phyloP scores from a whole-genome alignment of 176 grass and related monocot genomes.

The Panicum miliaceum region DNA sequence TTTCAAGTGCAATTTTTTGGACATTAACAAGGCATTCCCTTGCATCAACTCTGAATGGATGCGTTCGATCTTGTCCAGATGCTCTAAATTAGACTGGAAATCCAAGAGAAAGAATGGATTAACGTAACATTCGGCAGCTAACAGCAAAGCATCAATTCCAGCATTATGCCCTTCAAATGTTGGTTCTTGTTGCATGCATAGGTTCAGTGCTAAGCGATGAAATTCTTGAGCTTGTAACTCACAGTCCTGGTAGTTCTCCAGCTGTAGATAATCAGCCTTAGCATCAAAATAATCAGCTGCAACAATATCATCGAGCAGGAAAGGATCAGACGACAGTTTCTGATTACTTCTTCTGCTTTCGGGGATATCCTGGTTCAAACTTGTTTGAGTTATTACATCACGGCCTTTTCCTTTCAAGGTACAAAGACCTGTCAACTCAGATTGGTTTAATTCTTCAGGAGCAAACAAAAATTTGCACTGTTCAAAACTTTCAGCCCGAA shows the following conservation, averaged over 20 bases:
- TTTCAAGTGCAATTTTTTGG: conserved; percentile 55
- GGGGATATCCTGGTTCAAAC: conserved; percentile 46
- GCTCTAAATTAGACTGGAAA: conserved; percentile 61
- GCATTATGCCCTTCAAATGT: conserved; percentile 80
- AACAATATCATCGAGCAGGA: conserved; percentile 67
- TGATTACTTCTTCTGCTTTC: conserved; percentile 48
- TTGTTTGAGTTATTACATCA: conserved; percentile 44
- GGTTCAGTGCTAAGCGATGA: conserved; percentile 74
- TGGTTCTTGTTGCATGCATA: conserved; percentile 68
- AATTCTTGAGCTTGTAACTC: conserved; percentile 80
- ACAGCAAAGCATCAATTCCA: conserved; percentile 88
- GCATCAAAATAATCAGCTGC: conserved; percentile 75
- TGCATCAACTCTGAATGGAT: conserved; percentile 62
- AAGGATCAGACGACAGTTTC: conserved; percentile 43
- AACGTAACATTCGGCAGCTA: conserved; percentile 91
- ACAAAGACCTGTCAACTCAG: conserved; percentile 54
- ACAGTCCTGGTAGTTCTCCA: conserved; percentile 73
- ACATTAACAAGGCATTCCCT: conserved; percentile 45
- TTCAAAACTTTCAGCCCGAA: conserved; percentile 53
- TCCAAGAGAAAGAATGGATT: conserved; percentile 84
- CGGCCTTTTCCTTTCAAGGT: conserved; percentile 47
- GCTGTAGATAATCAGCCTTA: conserved; percentile 83
- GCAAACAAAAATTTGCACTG: conserved; percentile 69
- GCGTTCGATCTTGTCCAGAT: conserved; percentile 62
- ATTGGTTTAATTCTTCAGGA: conserved; percentile 75